Evolutionary conservation across 495 filamentous ascomycete genomes (phyloP).

Genomic region (Hypoxylon lenormandii): DNA sequence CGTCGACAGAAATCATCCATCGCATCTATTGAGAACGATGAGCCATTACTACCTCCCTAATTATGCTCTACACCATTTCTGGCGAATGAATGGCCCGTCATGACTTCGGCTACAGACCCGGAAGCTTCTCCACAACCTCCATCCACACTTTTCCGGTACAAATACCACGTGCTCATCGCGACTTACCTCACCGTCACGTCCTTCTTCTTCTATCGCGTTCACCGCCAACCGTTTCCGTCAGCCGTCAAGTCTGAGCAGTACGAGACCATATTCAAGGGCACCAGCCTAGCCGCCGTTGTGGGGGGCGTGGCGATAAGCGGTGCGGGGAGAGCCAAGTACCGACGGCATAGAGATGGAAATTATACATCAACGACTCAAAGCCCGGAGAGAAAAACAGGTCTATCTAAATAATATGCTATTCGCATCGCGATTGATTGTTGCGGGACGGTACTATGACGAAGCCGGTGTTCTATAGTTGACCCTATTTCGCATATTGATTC

Average conservation of each 20-base stretch:
- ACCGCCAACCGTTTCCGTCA: slow-evolving; percentile 20
- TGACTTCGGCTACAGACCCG: slow-evolving; percentile 8
- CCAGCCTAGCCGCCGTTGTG: slow-evolving; percentile 15
- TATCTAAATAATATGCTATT: background rate
- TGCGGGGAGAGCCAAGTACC: slow-evolving; percentile 23
- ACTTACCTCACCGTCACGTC: slow-evolving; percentile 15
- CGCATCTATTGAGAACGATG: too few species aligned
- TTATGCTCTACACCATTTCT: background rate
- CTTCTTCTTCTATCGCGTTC: slow-evolving; percentile 20
- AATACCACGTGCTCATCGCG: slow-evolving; percentile 24
- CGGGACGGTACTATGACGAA: too few species aligned
- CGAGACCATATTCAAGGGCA: slow-evolving; percentile 32
- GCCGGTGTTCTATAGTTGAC: too few species aligned
- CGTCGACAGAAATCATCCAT: too few species aligned
- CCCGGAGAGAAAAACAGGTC: background rate
- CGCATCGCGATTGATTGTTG: too few species aligned
- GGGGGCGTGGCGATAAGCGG: slow-evolving; percentile 23
- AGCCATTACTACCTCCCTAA: background rate
- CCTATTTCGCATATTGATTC: too few species aligned
- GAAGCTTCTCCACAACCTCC: slow-evolving; percentile 1
- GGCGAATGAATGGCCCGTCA: background rate
- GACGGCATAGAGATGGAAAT: slow-evolving; percentile 12
- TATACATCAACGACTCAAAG: background rate
- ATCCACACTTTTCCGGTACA: slow-evolving; percentile 11
- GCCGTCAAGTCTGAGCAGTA: slow-evolving; percentile 24